Base-by-base conservation (phyloP, 169 alveolate species). In the Eimeria tenella region DNA sequence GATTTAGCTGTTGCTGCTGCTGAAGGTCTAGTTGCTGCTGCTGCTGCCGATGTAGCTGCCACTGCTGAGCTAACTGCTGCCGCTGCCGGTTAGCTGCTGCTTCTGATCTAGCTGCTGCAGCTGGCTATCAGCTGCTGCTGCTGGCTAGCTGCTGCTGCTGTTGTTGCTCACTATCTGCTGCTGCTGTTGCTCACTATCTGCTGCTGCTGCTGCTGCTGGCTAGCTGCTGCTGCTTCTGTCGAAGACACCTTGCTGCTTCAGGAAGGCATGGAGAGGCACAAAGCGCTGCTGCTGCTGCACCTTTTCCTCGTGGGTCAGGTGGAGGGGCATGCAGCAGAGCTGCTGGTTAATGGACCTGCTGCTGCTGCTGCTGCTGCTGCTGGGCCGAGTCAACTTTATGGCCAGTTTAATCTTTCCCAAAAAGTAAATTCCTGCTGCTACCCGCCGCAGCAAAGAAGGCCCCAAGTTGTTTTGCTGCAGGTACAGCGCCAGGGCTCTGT, bases 281-380 rank as follows among this genome's bases (percentile, higher is more conserved):
- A 68, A 68, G 11, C 77, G n/a, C 77, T 68, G 77, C 77, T 68
- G 77, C 77, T 68, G 77, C n/a, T 68, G n/a, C 31, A 13, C 42
- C 77, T 68, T 11, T n/a, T 68, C 42, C 31, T 68, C 77, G 49
- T 68, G 77, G 13, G 77, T 68, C 11, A 68, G 77, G 77, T 68
- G 77, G 31, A 68, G 77, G n/a, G 77, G 42, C 77, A 68, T 68
- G 77, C 77, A 68, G 77, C 77, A 13, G 49, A 68, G 77, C 77
- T 68, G 49, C 77, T 23, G 42, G 42, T 31, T 31, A 31, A 31
- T 31, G 42, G 42, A 31, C 42, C 42, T 31, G 42, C 42, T 31
- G 42, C 42, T 31, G 42, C 42, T 31, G 42, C 42, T 31, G 42
- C 42, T 31, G 42, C 42, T 31, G 42, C 42, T 31, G 42, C 42